Percentiles rank a stretch among this genome's conserved stretches.
Conservation (phyloP, 495 filamentous ascomycete species). For the Cairneyella variabilis region DNA sequence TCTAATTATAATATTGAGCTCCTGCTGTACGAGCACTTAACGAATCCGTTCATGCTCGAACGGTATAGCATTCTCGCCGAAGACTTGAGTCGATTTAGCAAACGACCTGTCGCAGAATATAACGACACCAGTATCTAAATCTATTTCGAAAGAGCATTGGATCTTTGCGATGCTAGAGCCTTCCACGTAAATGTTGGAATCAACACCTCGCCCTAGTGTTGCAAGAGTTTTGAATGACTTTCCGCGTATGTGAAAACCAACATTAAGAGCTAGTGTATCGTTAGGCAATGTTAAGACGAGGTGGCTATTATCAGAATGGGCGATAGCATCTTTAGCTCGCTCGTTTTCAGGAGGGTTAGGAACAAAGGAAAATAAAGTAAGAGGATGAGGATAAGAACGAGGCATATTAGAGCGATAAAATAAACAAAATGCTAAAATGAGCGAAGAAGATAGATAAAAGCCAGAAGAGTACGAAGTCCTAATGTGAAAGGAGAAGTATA, state of each 20-base stretch:
- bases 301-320: background rate
- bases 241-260: constrained; percentile 2
- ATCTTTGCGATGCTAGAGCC: constrained; percentile 9
- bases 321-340: background rate
- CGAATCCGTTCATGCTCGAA: constrained; percentile 16
- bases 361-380: background rate
- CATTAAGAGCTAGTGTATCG: background rate
- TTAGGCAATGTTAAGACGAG: constrained; percentile 2
- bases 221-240: background rate
- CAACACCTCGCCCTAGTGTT: constrained; percentile 1
- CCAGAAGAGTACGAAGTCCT: background rate
- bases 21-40: constrained; percentile 14
- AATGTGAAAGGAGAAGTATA: background rate
- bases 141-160: constrained; percentile 1
- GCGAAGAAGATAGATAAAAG: background rate
- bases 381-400: constrained; percentile 4
- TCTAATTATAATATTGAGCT: constrained; percentile 16
- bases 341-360: background rate
- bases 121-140: constrained; percentile 3
- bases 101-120: constrained; percentile 16
- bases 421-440: background rate
- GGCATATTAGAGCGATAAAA: background rate
- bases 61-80: constrained; percentile 7
- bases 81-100: constrained; percentile 11
- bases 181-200: constrained; percentile 4